These are phyloP conservation scores for Pestalotiopsis sp. DNA, from an alignment of 2,329 filamentous ascomycete species.

Conservation along the genomic window DNA sequence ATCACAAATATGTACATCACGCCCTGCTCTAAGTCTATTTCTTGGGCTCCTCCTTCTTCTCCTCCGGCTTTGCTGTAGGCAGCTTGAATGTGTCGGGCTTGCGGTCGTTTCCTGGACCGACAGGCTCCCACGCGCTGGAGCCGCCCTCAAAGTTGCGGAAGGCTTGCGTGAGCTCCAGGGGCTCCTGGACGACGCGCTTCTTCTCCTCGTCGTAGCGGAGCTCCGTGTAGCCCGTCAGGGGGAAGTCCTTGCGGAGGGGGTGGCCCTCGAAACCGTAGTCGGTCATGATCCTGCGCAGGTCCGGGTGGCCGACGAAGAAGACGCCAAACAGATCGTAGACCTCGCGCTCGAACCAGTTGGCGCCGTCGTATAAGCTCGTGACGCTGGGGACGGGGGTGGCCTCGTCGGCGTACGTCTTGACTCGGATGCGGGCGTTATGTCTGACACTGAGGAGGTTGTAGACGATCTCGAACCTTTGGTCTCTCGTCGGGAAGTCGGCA, in stretches of 20 bases:
- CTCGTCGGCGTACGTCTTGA: constrained; percentile 99
- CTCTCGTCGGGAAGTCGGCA: constrained; percentile 92
- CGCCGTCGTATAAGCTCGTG: constrained; percentile 85
- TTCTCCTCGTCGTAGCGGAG: constrained; percentile 99
- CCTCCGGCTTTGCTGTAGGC: constrained; percentile 92
- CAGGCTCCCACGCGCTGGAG: constrained; percentile 69
- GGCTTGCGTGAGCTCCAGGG: constrained; percentile 94
- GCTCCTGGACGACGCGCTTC: constrained; percentile 98
- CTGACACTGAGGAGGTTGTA: constrained; percentile 96
- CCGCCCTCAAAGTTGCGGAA: constrained; percentile 98
- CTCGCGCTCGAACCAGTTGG: constrained; percentile 98
- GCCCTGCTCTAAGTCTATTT: constrained; percentile 61
- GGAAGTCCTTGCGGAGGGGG: constrained; percentile 96
- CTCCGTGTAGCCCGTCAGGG: constrained; percentile 96
- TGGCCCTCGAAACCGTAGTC: constrained; percentile 99
- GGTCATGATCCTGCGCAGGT: constrained; percentile 97
- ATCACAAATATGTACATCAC: constrained; percentile 37
- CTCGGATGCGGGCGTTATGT: constrained; percentile 93
- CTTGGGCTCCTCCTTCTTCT: constrained; percentile 88
- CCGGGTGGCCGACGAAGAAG: constrained; percentile 94
- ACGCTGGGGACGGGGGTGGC: constrained; percentile 90
- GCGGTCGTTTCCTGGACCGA: constrained; percentile 71
- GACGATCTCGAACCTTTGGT: constrained; percentile 95
- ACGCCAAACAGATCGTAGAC: constrained; percentile 98
- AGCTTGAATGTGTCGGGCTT: constrained; percentile 91